Evolutionary conservation across 2,329 filamentous ascomycete genomes (phyloP).

Genomic region (Epichloe elymi): DNA sequence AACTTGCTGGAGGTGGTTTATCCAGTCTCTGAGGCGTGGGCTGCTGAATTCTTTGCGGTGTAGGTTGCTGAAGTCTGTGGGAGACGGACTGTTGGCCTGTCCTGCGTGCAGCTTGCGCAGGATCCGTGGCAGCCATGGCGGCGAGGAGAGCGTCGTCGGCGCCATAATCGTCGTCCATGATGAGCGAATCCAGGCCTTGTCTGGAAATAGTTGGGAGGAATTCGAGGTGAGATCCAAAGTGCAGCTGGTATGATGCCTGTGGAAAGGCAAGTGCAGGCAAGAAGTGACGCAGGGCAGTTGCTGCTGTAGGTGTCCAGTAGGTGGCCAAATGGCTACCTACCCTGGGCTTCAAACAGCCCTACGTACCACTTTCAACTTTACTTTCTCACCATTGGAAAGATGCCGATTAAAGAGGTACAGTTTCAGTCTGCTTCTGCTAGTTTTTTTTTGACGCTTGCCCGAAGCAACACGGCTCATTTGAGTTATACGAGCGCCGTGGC

Average conservation of each 20-base stretch:
- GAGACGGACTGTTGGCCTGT: conserved; percentile 26
- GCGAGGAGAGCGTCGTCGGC: conserved; percentile 43
- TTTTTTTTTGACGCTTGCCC: too few species aligned
- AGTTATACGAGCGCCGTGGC: too few species aligned
- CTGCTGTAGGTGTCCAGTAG: background rate
- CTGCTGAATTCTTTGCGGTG: conserved; percentile 30
- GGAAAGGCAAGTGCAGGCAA: background rate
- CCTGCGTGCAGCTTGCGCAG: conserved; percentile 13
- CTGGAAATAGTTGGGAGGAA: too few species aligned
- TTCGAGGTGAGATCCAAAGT: background rate
- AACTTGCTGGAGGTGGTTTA: conserved; percentile 29
- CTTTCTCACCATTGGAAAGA: too few species aligned
- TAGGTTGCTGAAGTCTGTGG: conserved; percentile 26
- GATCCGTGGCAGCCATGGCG: conserved; percentile 39
- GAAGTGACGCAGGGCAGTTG: background rate
- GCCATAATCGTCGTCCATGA: conserved; percentile 43
- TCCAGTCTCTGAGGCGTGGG: conserved; percentile 44
- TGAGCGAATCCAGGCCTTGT: background rate
- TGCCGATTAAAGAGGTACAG: too few species aligned
- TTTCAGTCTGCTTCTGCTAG: too few species aligned
- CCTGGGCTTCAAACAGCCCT: background rate
- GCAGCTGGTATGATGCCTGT: background rate
- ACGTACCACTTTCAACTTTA: background rate
- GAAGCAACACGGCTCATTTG: too few species aligned
- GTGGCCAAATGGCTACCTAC: background rate